Evolutionary conservation across 805 yeast species (phyloP), one percentile per base, ranked within the genome.

Genomic region (Trichomonascus vanleenenianus): DNA sequence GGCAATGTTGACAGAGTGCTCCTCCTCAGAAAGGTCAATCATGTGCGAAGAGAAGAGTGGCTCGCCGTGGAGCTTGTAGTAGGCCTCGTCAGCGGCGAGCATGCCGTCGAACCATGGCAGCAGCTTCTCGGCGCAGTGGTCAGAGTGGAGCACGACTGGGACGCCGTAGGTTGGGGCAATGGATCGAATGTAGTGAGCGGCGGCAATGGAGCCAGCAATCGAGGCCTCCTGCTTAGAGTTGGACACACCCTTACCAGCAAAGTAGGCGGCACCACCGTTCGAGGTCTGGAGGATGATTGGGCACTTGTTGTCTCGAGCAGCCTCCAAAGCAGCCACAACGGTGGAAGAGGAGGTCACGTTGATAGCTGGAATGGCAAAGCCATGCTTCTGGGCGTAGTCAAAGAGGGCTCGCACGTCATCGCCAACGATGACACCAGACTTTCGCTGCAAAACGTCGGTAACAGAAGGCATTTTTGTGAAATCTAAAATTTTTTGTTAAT

Each of bases 191-290:
- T 84, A 93, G 77, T 86, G 96, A 55, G 95, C 98, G 65, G 97
- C 97, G 61, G 98, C 96, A 65, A 93, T 67, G 65, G 95, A 72
- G 72, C 98, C 98, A 50, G 81, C 82, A 71, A 93, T 85, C 53
- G 97, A 83, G 51, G 97, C 98, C 63, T 74, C 73, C 76, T 93
- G 97, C 76, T 86, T 83, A 62, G 76, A 76, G 85, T 93, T 93
- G 68, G 78, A 76, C 59, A 93, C 88, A 75, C 97, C 98, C 81
- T 93, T 93, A 75, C 98, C 98, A 56, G 98, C 98, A 68, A 93
- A 93, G 86, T 81, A 93, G 55, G 97, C 97, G 59, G 98, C 95
- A 78, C 98, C 98, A 76, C 98, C 98, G 72, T 93, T 88, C 51
- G 97, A 91, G 59, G 91, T 81, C 75, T 93, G 98, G 66, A 93